These are phyloP conservation scores for Albifimbria verrucaria DNA, from an alignment of 2,329 filamentous ascomycete genomes.

Conservation along the genomic window DNA sequence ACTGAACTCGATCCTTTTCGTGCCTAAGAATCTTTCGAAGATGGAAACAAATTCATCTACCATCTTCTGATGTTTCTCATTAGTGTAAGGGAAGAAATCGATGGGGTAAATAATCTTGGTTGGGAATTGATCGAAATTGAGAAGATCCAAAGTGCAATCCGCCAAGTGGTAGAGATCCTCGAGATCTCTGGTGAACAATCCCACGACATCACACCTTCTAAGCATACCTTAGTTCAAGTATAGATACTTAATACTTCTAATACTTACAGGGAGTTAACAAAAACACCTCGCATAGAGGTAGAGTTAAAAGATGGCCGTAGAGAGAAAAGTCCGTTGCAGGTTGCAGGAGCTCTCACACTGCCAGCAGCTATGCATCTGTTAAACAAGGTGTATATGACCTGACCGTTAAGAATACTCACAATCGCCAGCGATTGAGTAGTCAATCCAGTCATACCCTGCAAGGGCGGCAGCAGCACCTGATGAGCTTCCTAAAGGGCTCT, in stretches of 20 bases:
- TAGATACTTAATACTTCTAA: neutral
- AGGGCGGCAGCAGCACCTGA: slow-evolving; percentile 21
- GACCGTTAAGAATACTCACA: slow-evolving; percentile 4
- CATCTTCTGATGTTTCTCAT: neutral
- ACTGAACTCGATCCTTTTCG: neutral
- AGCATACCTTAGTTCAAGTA: neutral
- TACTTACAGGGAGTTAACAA: neutral
- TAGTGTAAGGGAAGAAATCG: neutral
- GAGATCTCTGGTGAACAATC: neutral
- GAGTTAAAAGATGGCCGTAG: neutral
- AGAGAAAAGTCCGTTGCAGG: neutral
- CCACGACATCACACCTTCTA: neutral
- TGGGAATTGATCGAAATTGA: neutral
- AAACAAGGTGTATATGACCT: neutral
- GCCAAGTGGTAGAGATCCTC: neutral
- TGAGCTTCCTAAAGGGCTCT: slow-evolving; percentile 20
- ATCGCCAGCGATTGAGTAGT: slow-evolving; percentile 17
- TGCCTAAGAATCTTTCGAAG: neutral
- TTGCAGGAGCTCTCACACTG: neutral
- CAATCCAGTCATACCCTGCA: slow-evolving; percentile 25
- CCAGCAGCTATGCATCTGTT: neutral
- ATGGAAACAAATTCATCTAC: neutral
- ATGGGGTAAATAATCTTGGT: neutral
- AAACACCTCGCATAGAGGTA: neutral
- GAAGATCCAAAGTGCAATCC: neutral